These are phyloP conservation scores for Lupinus albus DNA, from an alignment of 306 rosid species.

Conservation along the genomic window DNA sequence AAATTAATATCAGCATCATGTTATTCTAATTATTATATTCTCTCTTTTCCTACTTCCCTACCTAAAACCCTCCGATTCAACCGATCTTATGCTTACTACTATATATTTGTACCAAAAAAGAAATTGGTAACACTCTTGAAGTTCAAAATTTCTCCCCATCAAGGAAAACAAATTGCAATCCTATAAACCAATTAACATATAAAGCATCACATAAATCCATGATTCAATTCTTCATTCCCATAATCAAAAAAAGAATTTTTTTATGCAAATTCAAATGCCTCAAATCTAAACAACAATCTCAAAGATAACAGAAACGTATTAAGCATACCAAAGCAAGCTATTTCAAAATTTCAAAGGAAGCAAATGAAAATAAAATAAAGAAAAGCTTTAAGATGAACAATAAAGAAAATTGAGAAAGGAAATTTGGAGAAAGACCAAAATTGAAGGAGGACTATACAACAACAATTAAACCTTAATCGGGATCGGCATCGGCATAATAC, in stretches of 20 bases:
- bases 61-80: background rate
- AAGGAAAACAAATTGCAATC: background rate
- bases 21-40: background rate
- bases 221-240: constrained; percentile 1
- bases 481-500: no score
- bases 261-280: constrained; percentile 21
- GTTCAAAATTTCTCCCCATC: constrained; percentile 26
- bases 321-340: background rate
- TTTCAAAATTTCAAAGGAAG: constrained; percentile 10
- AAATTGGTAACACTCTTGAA: background rate
- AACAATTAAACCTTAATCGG: no score
- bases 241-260: background rate
- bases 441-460: constrained; percentile 17
- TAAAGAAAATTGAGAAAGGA: constrained; percentile 8
- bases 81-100: background rate
- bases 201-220: constrained; percentile 7
- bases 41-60: background rate
- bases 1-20: no score
- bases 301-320: constrained; percentile 9
- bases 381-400: background rate
- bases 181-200: constrained; percentile 5
- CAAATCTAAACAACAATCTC: constrained; percentile 35
- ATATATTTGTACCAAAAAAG: background rate
- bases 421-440: constrained; percentile 13
- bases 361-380: background rate